These are phyloP conservation scores for Puccinia triticina DNA, from an alignment of 1,284 basidiomycete species.

Conservation along the genomic window DNA sequence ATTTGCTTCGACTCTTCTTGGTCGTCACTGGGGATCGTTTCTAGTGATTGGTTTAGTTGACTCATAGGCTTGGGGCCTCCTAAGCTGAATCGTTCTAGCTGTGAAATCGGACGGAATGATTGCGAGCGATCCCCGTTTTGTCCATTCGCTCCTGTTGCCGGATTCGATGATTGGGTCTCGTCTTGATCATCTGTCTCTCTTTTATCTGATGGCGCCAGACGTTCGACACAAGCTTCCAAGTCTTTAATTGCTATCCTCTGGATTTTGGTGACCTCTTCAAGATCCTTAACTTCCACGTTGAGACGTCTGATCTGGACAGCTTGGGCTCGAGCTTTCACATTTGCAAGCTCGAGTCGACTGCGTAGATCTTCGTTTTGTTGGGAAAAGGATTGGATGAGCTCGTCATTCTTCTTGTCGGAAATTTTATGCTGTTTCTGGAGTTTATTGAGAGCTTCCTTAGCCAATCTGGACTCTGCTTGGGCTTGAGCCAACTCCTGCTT, in stretches of 20 bases:
- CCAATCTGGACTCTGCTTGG: background rate
- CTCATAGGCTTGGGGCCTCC: background rate
- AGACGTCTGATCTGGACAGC: background rate
- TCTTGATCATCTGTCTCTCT: background rate
- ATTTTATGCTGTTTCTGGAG: background rate
- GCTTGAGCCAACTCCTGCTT: background rate
- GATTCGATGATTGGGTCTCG: background rate
- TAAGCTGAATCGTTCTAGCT: conserved; percentile 5
- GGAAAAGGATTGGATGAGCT: conserved; percentile 3
- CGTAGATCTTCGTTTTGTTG: background rate
- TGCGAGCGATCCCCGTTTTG: background rate
- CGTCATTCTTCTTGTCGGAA: background rate
- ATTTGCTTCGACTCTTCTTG: no score
- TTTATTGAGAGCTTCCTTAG: background rate
- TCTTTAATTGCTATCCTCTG: background rate
- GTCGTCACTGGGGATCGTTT: background rate
- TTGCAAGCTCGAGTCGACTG: background rate
- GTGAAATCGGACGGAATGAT: background rate
- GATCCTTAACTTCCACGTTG: background rate
- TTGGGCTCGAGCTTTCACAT: background rate
- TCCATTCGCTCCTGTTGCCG: background rate
- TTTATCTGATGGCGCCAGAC: background rate
- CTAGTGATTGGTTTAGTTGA: background rate
- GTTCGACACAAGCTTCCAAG: background rate
- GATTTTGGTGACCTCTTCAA: background rate